A percentile compares a stretch with the other conserved stretches of the same genome.
These are phyloP conservation scores for Colletotrichum karsti DNA, from an alignment of 2,329 filamentous ascomycete species.

Conservation along the genomic window DNA sequence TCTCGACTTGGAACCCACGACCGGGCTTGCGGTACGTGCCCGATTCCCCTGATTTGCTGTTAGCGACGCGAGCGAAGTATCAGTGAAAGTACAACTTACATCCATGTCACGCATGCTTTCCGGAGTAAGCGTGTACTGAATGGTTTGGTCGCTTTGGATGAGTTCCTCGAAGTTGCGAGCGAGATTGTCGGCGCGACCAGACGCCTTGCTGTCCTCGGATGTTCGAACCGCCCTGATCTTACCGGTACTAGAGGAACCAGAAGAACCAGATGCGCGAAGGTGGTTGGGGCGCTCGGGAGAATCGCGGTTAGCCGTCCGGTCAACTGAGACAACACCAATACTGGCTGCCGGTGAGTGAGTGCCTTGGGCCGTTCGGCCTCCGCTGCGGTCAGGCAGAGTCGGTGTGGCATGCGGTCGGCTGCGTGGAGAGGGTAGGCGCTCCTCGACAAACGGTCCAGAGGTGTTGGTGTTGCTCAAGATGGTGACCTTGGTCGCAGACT, in stretches of 20 bases:
- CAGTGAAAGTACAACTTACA: background rate
- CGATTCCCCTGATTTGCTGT: conserved; percentile 45
- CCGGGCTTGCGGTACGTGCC: conserved; percentile 49
- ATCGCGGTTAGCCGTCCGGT: conserved; percentile 36
- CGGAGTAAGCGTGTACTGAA: conserved; percentile 84
- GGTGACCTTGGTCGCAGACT: conserved; percentile 43
- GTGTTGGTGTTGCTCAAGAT: conserved; percentile 41
- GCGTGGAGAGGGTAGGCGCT: conserved; percentile 38
- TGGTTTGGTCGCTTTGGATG: conserved; percentile 83
- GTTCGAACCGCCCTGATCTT: conserved; percentile 63
- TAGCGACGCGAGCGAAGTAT: conserved; percentile 3
- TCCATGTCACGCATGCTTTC: conserved; percentile 77
- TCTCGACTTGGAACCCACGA: conserved; percentile 48
- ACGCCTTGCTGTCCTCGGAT: conserved; percentile 63
- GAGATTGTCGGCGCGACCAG: conserved; percentile 62
- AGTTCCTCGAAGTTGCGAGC: conserved; percentile 79
- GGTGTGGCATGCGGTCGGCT: conserved; percentile 32
- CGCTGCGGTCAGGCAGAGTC: conserved; percentile 31
- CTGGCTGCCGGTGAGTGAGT: conserved; percentile 33
- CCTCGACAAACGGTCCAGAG: conserved; percentile 42
- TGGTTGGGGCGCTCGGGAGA: conserved; percentile 38
- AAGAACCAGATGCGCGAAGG: conserved; percentile 59
- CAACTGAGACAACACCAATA: conserved; percentile 49
- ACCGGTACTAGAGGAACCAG: conserved; percentile 56
- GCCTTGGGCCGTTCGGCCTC: conserved; percentile 15